Base-by-base conservation (phyloP, 768 basidiomycete genomes). In the Phanerochaete sordida region DNA sequence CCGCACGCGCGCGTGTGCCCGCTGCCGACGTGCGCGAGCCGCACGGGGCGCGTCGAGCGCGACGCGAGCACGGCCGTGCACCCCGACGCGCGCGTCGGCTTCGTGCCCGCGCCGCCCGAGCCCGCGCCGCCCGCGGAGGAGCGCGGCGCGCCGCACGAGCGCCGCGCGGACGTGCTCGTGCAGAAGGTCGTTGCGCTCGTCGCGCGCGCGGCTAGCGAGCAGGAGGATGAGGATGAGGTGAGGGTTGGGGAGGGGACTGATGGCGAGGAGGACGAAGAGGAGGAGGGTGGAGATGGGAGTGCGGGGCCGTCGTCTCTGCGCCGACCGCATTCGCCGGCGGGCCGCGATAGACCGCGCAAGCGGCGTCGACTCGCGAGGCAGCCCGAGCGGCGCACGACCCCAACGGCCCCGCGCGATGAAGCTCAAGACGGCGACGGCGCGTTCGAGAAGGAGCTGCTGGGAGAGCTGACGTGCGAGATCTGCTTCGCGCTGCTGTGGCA, bases 391-490 rank as follows among this genome's bases (percentile, higher is more conserved):
- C 24, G 33, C 68, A 73, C 53, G 64, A 69, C 26, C 69, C 53
- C 65, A n/a, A n/a, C 66, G 21, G 28, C 67, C 70, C 27, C 51
- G 72, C 53, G 62, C 69, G 28, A 71, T 74, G 52, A 23, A 21
- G 15, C 21, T 23, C 45, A 15, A 11, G 39, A 43, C 39, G 39
- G 39, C 11, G 8, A 4, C 55, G 67, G 72, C 5, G 70, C 73
- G 46, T 81, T 89, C 59, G 79, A 84, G 67, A 88, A 88, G 69
- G 82, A 84, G 27, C 78, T 90, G 55, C 72, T 84, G 24, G 66
- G 80, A 12, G 89, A 95, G 65, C 79, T 96, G 57, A 87, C 84
- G 21, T 98, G 96, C 72, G 91, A 95, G 72, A 95, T 98, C 33
- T 98, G 96, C 74, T 90, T 90, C 69, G 81, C 81, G 69, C 75